Evolutionary conservation across 352 stramenopile species (phyloP).

Genomic region (Globisporangium takayamanum): DNA sequence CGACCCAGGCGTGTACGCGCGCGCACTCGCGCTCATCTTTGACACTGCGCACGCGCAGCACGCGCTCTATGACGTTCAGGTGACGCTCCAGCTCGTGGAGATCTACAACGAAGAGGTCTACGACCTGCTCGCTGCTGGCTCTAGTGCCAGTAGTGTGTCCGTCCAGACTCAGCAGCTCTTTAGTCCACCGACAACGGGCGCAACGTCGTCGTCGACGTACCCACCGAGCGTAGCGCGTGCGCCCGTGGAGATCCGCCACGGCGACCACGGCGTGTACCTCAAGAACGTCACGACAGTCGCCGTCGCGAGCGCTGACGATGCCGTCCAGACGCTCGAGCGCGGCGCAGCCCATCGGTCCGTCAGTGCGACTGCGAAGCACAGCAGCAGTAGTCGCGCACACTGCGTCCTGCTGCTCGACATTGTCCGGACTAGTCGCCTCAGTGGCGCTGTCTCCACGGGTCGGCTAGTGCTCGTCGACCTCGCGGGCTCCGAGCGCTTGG

Average conservation of each 20-base stretch:
- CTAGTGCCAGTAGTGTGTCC: conserved; percentile 4
- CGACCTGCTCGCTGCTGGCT: conserved; percentile 38
- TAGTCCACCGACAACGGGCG: conserved; percentile 4
- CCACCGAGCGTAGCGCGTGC: conserved; percentile 4
- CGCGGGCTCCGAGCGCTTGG: conserved; percentile 65
- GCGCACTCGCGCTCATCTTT: conserved; percentile 44
- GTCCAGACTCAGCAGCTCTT: conserved; percentile 5
- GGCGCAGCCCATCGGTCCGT: conserved; percentile 28
- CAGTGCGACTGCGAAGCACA: conserved; percentile 18
- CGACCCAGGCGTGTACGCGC: conserved; percentile 33
- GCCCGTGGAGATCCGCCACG: conserved; percentile 63
- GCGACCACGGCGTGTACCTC: conserved; percentile 59
- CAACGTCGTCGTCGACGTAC: conserved; percentile 1
- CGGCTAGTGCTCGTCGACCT: conserved; percentile 72
- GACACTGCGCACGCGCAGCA: conserved; percentile 21
- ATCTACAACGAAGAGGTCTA: conserved; percentile 87
- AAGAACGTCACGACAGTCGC: conserved; percentile 51
- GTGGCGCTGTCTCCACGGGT: conserved; percentile 30
- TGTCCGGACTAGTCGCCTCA: conserved; percentile 34
- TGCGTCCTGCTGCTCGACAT: conserved; percentile 57
- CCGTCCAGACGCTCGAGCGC: conserved; percentile 30
- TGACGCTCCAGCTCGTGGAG: conserved; percentile 60
- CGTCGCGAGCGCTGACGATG: conserved; percentile 25
- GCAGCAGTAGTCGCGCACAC: conserved; percentile 53
- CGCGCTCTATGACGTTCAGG: conserved; percentile 35